These are phyloP conservation scores for Botryotinia calthae DNA, from an alignment of 2,329 filamentous ascomycete species.

Conservation along the genomic window DNA sequence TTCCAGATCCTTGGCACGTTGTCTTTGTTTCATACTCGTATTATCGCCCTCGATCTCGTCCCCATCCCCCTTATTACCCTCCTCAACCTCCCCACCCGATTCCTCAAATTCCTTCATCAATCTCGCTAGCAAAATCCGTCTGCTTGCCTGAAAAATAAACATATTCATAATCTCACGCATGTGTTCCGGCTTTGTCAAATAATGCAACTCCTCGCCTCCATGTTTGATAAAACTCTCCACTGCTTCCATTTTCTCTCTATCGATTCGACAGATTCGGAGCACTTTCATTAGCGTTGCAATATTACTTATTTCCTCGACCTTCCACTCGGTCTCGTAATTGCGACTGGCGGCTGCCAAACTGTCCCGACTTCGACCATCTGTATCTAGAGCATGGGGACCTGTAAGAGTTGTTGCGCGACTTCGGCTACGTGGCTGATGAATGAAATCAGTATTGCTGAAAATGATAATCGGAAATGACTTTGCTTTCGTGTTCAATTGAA, in stretches of 20 bases:
- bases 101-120: constrained; percentile 64
- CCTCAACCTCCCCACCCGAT: constrained; percentile 48
- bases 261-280: constrained; percentile 70
- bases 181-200: constrained; percentile 61
- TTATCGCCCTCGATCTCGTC: constrained; percentile 33
- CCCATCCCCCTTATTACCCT: constrained; percentile 34
- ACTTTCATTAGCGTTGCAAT: constrained; percentile 62
- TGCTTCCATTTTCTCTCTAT: constrained; percentile 86
- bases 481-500: neutral
- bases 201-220: constrained; percentile 70
- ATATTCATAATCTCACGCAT: constrained; percentile 84
- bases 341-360: constrained; percentile 36
- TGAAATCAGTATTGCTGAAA: neutral
- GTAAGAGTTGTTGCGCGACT: constrained; percentile 40
- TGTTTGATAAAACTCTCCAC: constrained; percentile 79
- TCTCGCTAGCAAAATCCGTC: constrained; percentile 69
- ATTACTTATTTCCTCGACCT: constrained; percentile 55
- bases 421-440: constrained; percentile 40
- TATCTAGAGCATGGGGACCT: constrained; percentile 19
- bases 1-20: constrained; percentile 64
- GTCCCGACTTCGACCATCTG: constrained; percentile 19
- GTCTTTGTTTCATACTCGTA: constrained; percentile 35
- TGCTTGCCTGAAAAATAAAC: constrained; percentile 86
- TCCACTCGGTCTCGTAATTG: constrained; percentile 43
- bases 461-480: neutral